A percentile compares a stretch with the other conserved stretches of the same genome.
phyloP scores from a whole-genome alignment of 495 filamentous ascomycete genomes.

The Filosporella fistucella region DNA sequence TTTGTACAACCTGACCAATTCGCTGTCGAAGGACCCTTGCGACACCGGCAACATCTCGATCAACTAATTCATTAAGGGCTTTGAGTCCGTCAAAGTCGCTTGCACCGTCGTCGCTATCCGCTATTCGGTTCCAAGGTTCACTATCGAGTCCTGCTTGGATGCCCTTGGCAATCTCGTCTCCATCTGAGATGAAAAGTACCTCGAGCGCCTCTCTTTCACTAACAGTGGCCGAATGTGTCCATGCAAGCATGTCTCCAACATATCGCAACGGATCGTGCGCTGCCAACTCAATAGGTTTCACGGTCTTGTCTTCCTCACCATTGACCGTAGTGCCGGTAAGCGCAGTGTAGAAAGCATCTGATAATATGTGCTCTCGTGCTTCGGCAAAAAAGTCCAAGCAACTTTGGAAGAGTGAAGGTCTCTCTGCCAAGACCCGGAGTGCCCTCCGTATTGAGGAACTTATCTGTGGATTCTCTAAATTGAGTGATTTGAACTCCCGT shows the following conservation, averaged over 20 bases:
- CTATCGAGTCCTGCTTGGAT: slow-evolving; percentile 82
- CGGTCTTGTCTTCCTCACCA: slow-evolving; percentile 40
- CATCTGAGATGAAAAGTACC: slow-evolving; percentile 83
- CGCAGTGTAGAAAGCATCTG: slow-evolving; percentile 86
- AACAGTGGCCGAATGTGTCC: slow-evolving; percentile 90
- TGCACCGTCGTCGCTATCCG: slow-evolving; percentile 51
- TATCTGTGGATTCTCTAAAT: slow-evolving; percentile 93
- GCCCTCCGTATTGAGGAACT: slow-evolving; percentile 80
- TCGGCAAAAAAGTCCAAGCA: slow-evolving; percentile 94
- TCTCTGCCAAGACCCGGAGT: slow-evolving; percentile 82
- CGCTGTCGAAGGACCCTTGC: slow-evolving; percentile 74
- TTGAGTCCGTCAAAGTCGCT: slow-evolving; percentile 72
- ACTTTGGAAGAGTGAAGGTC: slow-evolving; percentile 85
- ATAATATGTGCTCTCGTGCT: slow-evolving; percentile 79
- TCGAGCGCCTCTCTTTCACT: slow-evolving; percentile 92
- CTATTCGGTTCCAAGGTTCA: slow-evolving; percentile 72
- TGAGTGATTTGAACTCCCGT: slow-evolving; percentile 84
- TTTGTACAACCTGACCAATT: slow-evolving; percentile 86
- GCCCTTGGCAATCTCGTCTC: slow-evolving; percentile 82
- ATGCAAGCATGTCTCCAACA: slow-evolving; percentile 96
- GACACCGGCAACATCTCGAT: slow-evolving; percentile 76
- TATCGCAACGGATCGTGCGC: slow-evolving; percentile 92
- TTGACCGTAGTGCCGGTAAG: slow-evolving; percentile 64
- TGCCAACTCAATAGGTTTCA: slow-evolving; percentile 91
- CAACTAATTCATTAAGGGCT: slow-evolving; percentile 83